Evolutionary conservation across 306 rosid genomes (phyloP), one percentile per base, ranked within the genome.

Genomic region (Spatholobus suberectus): DNA sequence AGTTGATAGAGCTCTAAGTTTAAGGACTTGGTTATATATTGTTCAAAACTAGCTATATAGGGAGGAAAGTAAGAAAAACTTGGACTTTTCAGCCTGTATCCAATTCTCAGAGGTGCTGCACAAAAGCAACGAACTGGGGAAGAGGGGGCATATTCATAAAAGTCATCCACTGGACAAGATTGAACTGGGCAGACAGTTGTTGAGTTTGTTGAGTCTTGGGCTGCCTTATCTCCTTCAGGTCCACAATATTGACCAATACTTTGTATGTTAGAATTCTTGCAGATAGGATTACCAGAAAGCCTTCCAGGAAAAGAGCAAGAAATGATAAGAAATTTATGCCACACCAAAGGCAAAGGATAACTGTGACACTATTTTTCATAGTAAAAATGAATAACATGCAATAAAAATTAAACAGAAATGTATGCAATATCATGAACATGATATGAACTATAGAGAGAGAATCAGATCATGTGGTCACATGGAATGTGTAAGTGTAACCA

Each of bases 51-150:
- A 65, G 55, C 1, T 49, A 0, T 46, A 83, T 89, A 82, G 26
- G 97, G 99, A 78, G 83, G 77, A 76, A 96, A 93, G 87, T 92
- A 89, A 34, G 91, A 89, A 86, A 96, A 93, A 82, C 99, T 92
- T 4, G 99, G 99, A 58, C 99, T 96, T 86, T 96, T 96, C 55
- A 96, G 91, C 79, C 98, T 89, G 82, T 96, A 96, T 54, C 91
- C 92, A 75, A 96, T 70, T 80, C 86, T 86, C 43, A 96, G 80
- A 32, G 99, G 99, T 61, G 89, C 85, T 55, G 97, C 94, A 82
- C 99, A 96, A 82, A 68, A 87, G 90, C 99, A 96, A 32, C 23
- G 82, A 69, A 29, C 59, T 41, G 91, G 88, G 24, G 94, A 85
- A 46, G 79, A 75, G 21, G 90, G 88, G 15, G 82, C 91, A 58